Conservation (phyloP, 768 basidiomycete species). For the Cystobasidium tubakii region DNA sequence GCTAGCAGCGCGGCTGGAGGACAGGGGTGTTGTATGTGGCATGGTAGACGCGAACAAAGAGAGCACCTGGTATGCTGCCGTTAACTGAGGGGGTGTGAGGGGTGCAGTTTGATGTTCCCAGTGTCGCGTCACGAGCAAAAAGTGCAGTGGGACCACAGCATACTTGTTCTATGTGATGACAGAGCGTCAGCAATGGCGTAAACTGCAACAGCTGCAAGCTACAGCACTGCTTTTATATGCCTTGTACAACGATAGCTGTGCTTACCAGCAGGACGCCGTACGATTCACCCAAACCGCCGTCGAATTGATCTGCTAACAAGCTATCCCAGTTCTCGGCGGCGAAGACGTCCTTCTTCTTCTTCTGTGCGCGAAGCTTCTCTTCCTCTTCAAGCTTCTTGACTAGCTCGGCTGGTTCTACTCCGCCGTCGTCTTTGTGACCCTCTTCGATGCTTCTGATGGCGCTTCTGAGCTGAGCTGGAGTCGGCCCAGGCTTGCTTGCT, state of each 20-base stretch:
- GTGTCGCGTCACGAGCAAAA: constrained; percentile 22
- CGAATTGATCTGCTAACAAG: constrained; percentile 24
- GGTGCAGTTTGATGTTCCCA: constrained; percentile 26
- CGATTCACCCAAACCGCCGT: constrained; percentile 25
- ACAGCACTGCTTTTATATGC: background rate
- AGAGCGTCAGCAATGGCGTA: background rate
- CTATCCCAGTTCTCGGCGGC: constrained; percentile 23
- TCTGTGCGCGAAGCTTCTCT: background rate
- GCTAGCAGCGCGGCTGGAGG: background rate
- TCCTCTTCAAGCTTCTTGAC: constrained; percentile 8
- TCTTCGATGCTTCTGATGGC: background rate
- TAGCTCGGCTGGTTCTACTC: background rate
- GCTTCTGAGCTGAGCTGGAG: constrained; percentile 1
- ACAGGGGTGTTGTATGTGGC: background rate
- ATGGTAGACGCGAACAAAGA: constrained; percentile 1
- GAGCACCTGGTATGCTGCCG: constrained; percentile 30
- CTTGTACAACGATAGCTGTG: no score
- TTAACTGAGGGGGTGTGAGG: constrained; percentile 20
- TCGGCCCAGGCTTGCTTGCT: constrained; percentile 16
- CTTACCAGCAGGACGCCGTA: constrained; percentile 27
- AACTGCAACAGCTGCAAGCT: background rate
- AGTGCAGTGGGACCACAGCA: constrained; percentile 32
- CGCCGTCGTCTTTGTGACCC: background rate
- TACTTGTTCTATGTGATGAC: constrained; percentile 25
- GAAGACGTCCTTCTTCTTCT: constrained; percentile 32